Conservation (phyloP, 345 rosid genomes). For the Syzygium grande region DNA sequence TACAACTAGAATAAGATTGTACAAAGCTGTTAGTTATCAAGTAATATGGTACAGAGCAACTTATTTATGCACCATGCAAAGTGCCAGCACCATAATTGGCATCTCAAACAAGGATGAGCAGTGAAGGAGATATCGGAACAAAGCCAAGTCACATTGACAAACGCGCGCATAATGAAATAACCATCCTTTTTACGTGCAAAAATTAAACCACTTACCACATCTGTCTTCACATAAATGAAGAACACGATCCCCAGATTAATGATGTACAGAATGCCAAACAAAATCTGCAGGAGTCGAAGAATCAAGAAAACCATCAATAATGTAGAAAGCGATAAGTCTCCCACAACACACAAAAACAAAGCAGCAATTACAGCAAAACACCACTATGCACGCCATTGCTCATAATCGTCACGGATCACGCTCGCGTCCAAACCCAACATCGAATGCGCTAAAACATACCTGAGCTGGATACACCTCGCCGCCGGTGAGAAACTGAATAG, state of each 20-base stretch:
- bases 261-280: conserved; percentile 72
- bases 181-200: not conserved
- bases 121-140: not conserved
- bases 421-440: no score
- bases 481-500: conserved; percentile 58
- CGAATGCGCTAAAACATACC: conserved; percentile 21
- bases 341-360: not conserved
- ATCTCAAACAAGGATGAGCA: not conserved
- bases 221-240: conserved; percentile 62
- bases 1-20: not conserved
- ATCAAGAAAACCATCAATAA: not conserved
- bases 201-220: conserved; percentile 44
- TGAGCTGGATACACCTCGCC: conserved; percentile 71
- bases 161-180: not conserved
- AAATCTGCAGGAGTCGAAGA: conserved; percentile 43
- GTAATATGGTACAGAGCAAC: not conserved
- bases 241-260: conserved; percentile 64
- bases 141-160: not conserved
- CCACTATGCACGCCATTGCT: not conserved
- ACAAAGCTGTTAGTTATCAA: not conserved
- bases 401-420: not conserved
- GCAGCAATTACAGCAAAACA: not conserved
- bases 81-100: not conserved
- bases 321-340: not conserved
- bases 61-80: not conserved